Percentiles rank a stretch among this genome's conserved stretches.
Conservation (phyloP, 768 basidiomycete species). For the Panaeolus papilionaceus region DNA sequence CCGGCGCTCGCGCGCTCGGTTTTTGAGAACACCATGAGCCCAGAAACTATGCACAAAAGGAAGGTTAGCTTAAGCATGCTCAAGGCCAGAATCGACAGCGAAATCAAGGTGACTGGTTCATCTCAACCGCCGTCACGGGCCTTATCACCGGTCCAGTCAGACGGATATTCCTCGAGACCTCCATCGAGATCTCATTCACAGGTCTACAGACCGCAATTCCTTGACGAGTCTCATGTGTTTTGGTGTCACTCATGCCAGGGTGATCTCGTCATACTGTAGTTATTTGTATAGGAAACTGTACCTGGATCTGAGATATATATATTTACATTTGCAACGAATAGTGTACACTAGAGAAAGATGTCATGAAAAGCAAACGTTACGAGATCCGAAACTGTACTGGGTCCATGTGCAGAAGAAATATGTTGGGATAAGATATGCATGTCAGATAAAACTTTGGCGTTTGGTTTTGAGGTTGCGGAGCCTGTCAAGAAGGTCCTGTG, state of each 20-base stretch:
- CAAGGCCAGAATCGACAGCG: constrained; percentile 89
- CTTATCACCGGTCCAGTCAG: constrained; percentile 59
- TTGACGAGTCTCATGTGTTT: constrained; percentile 89
- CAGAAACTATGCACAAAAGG: constrained; percentile 83
- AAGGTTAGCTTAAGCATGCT: constrained; percentile 88
- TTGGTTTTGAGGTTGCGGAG: constrained; percentile 62
- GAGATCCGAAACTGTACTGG: constrained; percentile 1
- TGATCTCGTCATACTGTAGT: constrained; percentile 77
- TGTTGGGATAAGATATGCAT: constrained; percentile 6
- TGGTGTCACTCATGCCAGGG: constrained; percentile 88
- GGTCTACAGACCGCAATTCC: constrained; percentile 63
- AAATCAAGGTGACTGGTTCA: constrained; percentile 38
- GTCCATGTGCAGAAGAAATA: constrained; percentile 16
- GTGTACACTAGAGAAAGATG: constrained; percentile 15
- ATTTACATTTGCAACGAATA: constrained; percentile 6
- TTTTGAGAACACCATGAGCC: constrained; percentile 72
- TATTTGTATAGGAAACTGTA: constrained; percentile 13
- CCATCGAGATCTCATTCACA: constrained; percentile 33
- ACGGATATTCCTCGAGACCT: constrained; percentile 35
- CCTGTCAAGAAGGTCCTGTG: constrained; percentile 60
- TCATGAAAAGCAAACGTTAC: constrained; percentile 2
- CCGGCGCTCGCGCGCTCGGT: constrained; percentile 58
- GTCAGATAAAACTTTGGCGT: constrained; percentile 40
- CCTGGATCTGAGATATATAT: constrained; percentile 1
- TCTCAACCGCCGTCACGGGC: constrained; percentile 56